Evolutionary conservation across 2,329 filamentous ascomycete genomes (phyloP).

Genomic region (Zopfia rhizophila): DNA sequence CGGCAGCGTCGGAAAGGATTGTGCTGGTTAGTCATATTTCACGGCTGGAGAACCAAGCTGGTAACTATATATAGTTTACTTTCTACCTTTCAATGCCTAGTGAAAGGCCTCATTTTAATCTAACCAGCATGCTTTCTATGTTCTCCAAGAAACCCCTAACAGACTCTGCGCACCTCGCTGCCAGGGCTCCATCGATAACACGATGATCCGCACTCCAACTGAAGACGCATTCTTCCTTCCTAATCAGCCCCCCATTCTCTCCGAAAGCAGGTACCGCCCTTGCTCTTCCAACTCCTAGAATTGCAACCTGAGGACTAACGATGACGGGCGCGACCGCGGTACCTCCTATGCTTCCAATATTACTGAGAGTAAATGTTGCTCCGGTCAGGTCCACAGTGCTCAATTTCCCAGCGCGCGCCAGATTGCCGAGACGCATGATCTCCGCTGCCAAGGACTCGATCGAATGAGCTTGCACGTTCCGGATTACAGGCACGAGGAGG

Average conservation of each 20-base stretch:
- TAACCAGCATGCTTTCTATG: slow-evolving; percentile 86
- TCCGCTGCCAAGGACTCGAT: slow-evolving; percentile 82
- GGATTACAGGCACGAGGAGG: slow-evolving; percentile 90
- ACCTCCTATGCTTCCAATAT: slow-evolving; percentile 94
- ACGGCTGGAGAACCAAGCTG: too few species aligned
- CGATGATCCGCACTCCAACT: slow-evolving; percentile 98
- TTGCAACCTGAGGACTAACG: slow-evolving; percentile 89
- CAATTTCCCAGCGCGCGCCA: slow-evolving; percentile 80
- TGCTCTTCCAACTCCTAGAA: slow-evolving; percentile 86
- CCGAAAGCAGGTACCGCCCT: slow-evolving; percentile 83
- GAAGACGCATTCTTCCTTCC: slow-evolving; percentile 85
- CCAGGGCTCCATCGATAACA: slow-evolving; percentile 92
- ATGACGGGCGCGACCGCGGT: slow-evolving; percentile 93
- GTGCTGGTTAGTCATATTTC: too few species aligned
- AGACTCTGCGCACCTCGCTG: slow-evolving; percentile 87
- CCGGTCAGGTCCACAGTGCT: slow-evolving; percentile 79
- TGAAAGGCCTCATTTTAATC: slow-evolving; percentile 70
- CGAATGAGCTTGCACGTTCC: slow-evolving; percentile 79
- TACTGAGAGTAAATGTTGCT: slow-evolving; percentile 94
- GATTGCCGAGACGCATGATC: slow-evolving; percentile 75
- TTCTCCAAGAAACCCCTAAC: slow-evolving; percentile 83
- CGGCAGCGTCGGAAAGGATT: too few species aligned
- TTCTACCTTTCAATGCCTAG: too few species aligned
- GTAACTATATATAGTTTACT: too few species aligned
- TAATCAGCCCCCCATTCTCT: slow-evolving; percentile 67